phyloP scores from a whole-genome alignment of 148 eudicot species.

The Oxyria digyna region DNA sequence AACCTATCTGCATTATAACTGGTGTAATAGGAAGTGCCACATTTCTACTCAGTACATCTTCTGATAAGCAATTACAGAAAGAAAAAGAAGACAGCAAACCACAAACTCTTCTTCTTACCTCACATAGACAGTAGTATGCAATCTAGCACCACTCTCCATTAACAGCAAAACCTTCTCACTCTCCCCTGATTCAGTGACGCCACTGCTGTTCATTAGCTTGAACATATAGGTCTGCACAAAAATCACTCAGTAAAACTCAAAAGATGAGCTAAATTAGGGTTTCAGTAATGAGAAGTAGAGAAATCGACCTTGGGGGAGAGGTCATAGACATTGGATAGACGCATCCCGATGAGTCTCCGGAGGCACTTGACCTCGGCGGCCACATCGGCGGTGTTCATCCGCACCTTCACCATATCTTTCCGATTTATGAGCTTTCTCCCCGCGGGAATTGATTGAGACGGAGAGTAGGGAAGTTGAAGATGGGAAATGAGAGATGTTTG shows the following conservation, averaged over 20 bases:
- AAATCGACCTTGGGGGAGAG: conserved; percentile 66
- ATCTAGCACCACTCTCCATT: conserved; percentile 93
- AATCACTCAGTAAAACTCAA: neutral
- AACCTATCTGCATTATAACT: too few species aligned
- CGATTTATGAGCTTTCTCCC: neutral
- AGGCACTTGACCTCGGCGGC: conserved; percentile 98
- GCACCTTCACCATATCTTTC: conserved; percentile 77
- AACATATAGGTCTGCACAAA: conserved; percentile 73
- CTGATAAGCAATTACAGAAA: neutral
- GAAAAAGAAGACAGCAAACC: neutral
- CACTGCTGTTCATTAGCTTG: conserved; percentile 97
- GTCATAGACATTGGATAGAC: conserved; percentile 89
- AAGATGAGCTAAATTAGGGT: neutral
- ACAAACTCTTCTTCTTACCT: conserved; percentile 27
- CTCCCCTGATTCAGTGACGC: conserved; percentile 95
- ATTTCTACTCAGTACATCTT: neutral
- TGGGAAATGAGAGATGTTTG: neutral
- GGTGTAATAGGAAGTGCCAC: neutral
- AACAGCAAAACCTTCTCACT: conserved; percentile 89
- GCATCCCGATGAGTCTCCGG: conserved; percentile 82
- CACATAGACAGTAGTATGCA: conserved; percentile 82
- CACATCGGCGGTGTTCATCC: conserved; percentile 99
- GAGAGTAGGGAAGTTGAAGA: neutral
- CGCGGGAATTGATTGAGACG: neutral
- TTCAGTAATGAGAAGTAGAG: neutral